Evolutionary conservation across 1,284 basidiomycete species (phyloP).

Genomic region (Austroboletus novae-zelandiae): DNA sequence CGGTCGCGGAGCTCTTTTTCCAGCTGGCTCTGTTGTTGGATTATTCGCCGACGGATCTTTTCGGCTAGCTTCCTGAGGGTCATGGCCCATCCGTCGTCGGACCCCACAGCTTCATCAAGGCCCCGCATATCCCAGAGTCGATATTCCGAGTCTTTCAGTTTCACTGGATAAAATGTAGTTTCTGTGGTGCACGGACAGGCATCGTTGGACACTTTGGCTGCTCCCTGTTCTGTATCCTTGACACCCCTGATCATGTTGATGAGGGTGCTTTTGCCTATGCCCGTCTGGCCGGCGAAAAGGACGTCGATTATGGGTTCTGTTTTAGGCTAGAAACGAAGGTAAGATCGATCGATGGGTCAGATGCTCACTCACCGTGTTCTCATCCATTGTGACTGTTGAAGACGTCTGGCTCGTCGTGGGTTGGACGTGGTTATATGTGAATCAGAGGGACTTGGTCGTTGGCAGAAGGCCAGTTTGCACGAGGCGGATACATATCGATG

Average conservation of each 20-base stretch:
- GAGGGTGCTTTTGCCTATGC: slow-evolving; percentile 26
- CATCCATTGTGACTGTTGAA: slow-evolving; percentile 11
- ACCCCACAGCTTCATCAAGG: slow-evolving; percentile 22
- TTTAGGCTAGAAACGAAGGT: too few relatives aligned
- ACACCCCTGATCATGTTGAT: slow-evolving; percentile 24
- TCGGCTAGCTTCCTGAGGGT: slow-evolving; percentile 6
- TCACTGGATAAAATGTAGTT: slow-evolving; percentile 8
- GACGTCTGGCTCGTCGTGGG: not conserved
- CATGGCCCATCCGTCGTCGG: slow-evolving; percentile 1
- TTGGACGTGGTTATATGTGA: slow-evolving; percentile 7
- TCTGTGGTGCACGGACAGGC: slow-evolving; percentile 20
- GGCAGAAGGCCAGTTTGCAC: slow-evolving; percentile 10
- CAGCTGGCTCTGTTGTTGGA: slow-evolving; percentile 21
- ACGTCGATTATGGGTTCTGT: slow-evolving; percentile 11
- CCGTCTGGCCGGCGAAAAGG: slow-evolving; percentile 26
- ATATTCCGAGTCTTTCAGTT: slow-evolving; percentile 8
- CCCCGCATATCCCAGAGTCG: slow-evolving; percentile 28
- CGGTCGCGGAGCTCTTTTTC: slow-evolving; percentile 13
- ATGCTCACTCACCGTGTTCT: slow-evolving; percentile 12
- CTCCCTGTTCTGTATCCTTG: slow-evolving; percentile 1
- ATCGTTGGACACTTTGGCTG: slow-evolving; percentile 20
- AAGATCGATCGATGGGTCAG: not conserved
- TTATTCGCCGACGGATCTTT: slow-evolving; percentile 9
- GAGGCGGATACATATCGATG: slow-evolving; percentile 28
- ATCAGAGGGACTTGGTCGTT: not conserved